These are phyloP conservation scores for Pseudogymnoascus sp. DNA, from an alignment of 2,329 filamentous ascomycete species.

Conservation along the genomic window DNA sequence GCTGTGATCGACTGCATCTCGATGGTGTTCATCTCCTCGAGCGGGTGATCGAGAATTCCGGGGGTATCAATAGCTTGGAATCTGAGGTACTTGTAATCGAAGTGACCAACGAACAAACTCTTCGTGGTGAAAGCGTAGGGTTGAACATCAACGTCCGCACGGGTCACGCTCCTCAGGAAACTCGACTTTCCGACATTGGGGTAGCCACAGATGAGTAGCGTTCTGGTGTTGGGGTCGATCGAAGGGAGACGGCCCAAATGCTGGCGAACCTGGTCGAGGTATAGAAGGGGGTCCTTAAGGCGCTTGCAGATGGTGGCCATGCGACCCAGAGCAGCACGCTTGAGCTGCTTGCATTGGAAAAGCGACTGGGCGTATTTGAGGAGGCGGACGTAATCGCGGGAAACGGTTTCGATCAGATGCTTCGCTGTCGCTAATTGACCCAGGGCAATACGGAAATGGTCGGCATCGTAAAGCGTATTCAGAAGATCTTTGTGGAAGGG, in stretches of 20 bases:
- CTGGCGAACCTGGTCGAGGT: slow-evolving; percentile 93
- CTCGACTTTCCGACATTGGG: slow-evolving; percentile 97
- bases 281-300: slow-evolving; percentile 87
- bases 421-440: slow-evolving; percentile 95
- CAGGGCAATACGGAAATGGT: slow-evolving; percentile 94
- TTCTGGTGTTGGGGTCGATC: slow-evolving; percentile 97
- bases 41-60: slow-evolving; percentile 93
- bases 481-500: slow-evolving; percentile 80
- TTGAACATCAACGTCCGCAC: slow-evolving; percentile 93
- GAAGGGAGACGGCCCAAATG: slow-evolving; percentile 93
- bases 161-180: slow-evolving; percentile 83
- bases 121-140: slow-evolving; percentile 99
- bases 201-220: slow-evolving; percentile 92
- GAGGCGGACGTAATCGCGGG: slow-evolving; percentile 89
- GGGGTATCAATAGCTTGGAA: slow-evolving; percentile 95
- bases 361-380: slow-evolving; percentile 94
- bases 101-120: slow-evolving; percentile 93
- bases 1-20: slow-evolving; percentile 99
- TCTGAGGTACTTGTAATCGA: slow-evolving; percentile 88
- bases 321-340: slow-evolving; percentile 87
- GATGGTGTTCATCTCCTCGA: slow-evolving; percentile 99
- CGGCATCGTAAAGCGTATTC: slow-evolving; percentile 97
- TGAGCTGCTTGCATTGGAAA: slow-evolving; percentile 98
- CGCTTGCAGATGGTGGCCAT: slow-evolving; percentile 97
- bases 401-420: slow-evolving; percentile 91